A percentile compares a stretch with the other conserved stretches of the same genome.
Evolutionary conservation across 148 eudicot genomes (phyloP).

Genomic region (Salicornia ramosissima): DNA sequence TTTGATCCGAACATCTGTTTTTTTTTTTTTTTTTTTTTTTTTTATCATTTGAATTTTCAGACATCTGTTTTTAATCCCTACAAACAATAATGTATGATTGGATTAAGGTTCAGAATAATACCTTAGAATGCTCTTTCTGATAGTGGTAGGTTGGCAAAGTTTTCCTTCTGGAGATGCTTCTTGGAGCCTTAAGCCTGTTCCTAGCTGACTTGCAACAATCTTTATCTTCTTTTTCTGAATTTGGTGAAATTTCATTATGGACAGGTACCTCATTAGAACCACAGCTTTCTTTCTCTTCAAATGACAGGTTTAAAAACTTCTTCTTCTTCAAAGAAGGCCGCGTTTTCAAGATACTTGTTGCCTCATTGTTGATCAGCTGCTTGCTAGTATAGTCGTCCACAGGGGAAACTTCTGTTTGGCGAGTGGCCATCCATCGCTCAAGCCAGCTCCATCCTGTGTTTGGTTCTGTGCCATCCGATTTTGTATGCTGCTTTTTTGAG

Average conservation of each 20-base stretch:
- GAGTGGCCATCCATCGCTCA: constrained; percentile 94
- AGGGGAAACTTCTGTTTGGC: constrained; percentile 43
- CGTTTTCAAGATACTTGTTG: constrained; percentile 23
- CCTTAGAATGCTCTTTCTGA: constrained; percentile 39
- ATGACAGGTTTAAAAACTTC: constrained; percentile 39
- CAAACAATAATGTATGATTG: not conserved
- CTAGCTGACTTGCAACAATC: constrained; percentile 18
- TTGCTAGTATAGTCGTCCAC: constrained; percentile 34
- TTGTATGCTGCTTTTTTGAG: constrained; percentile 59
- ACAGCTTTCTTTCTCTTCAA: constrained; percentile 80
- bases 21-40: too few species aligned
- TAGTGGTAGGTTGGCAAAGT: constrained; percentile 36
- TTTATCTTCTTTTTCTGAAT: constrained; percentile 22
- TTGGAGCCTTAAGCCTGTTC: constrained; percentile 34
- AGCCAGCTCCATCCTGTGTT: constrained; percentile 84
- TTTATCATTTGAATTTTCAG: too few species aligned
- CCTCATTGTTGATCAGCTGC: constrained; percentile 28
- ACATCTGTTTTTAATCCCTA: too few species aligned
- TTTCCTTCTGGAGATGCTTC: constrained; percentile 43
- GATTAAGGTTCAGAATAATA: constrained; percentile 10
- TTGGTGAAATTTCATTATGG: constrained; percentile 25
- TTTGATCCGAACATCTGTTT: too few species aligned
- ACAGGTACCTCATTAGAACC: constrained; percentile 76
- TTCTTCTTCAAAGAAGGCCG: constrained; percentile 29
- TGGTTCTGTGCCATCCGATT: constrained; percentile 38